phyloP scores from a whole-genome alignment of 352 stramenopile species.

The Phytophthora capsici region DNA sequence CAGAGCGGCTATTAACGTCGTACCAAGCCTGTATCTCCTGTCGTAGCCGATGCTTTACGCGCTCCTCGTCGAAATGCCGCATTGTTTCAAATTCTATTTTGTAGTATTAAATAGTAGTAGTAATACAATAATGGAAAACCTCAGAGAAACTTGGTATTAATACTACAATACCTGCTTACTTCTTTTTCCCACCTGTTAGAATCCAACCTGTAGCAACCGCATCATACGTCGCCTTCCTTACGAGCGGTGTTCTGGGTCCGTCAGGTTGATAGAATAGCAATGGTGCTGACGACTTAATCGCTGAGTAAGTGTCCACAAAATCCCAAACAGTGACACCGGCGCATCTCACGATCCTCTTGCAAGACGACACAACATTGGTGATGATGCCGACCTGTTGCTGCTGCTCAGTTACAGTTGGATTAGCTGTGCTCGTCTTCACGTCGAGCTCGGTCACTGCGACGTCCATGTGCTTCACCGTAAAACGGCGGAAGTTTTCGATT shows the following conservation, averaged over 20 bases:
- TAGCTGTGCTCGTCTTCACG: background rate
- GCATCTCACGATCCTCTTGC: background rate
- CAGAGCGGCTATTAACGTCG: background rate
- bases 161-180: too few species aligned
- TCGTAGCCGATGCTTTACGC: slow-evolving; percentile 31
- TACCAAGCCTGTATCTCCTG: slow-evolving; percentile 28
- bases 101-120: too few species aligned
- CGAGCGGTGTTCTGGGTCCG: background rate
- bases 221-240: background rate
- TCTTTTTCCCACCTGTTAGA: too few species aligned
- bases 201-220: too few species aligned
- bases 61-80: slow-evolving; percentile 14
- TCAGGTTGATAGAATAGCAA: background rate
- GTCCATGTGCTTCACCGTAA: background rate
- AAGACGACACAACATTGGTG: background rate
- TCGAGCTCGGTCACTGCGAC: background rate
- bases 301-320: background rate
- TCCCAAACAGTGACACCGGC: background rate
- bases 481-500: background rate
- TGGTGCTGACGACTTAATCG: background rate
- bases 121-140: too few species aligned
- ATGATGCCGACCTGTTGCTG: background rate
- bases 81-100: too few species aligned
- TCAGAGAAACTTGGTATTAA: too few species aligned
- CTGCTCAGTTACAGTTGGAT: background rate